These are phyloP conservation scores for Myriosclerotinia curreyana DNA, from an alignment of 2,329 filamentous ascomycete genomes.

Conservation along the genomic window DNA sequence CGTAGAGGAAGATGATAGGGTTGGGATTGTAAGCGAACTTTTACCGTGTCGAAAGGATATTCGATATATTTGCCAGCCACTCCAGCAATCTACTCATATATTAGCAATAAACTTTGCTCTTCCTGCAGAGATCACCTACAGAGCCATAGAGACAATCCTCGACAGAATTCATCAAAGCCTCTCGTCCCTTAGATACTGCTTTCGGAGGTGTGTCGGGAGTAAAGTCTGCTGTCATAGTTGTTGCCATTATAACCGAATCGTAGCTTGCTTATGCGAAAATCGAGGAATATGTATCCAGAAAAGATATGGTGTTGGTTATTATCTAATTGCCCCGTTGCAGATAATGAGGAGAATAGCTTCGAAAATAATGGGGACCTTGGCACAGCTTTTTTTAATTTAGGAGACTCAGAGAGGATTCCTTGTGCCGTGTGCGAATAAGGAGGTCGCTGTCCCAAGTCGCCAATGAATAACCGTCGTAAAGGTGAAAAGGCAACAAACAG, in stretches of 20 bases:
- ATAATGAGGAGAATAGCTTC: not conserved
- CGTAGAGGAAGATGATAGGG: conserved; percentile 76
- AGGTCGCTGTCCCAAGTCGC: not conserved
- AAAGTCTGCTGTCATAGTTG: conserved; percentile 31
- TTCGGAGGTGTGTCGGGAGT: conserved; percentile 21
- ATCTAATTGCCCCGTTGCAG: not conserved
- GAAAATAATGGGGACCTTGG: not conserved
- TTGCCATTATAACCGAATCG: conserved; percentile 30
- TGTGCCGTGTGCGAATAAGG: not conserved
- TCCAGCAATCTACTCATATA: conserved; percentile 62
- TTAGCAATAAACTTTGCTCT: conserved; percentile 19
- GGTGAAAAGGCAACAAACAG: not conserved
- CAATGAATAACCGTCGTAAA: not conserved
- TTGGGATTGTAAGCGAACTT: conserved; percentile 96
- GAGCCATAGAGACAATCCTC: conserved; percentile 91
- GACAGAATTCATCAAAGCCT: conserved; percentile 54
- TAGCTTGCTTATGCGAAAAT: conserved; percentile 14
- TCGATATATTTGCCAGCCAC: conserved; percentile 94
- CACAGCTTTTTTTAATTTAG: not conserved
- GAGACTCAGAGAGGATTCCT: conserved; percentile 1
- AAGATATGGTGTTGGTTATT: not conserved
- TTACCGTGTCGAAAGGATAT: conserved; percentile 98
- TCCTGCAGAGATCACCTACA: conserved; percentile 46
- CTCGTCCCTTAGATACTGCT: conserved; percentile 28
- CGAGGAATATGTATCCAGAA: conserved; percentile 13